phyloP scores from a whole-genome alignment of 2,329 filamentous ascomycete genomes.

The Alternaria solani region DNA sequence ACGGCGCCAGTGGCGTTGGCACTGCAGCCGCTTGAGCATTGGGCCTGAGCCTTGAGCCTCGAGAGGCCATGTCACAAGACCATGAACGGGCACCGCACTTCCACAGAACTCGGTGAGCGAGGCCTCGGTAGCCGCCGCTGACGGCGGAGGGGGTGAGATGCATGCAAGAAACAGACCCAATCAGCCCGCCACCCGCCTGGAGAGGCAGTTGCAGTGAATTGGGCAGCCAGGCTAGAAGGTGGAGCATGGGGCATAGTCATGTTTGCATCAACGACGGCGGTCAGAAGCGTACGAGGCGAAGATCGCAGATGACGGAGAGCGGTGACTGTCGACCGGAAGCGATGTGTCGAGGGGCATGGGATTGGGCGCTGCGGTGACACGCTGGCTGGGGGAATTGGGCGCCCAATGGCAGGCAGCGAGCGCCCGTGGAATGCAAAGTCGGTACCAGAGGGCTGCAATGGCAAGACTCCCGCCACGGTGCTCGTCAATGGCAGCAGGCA shows the following conservation, averaged over 20 bases:
- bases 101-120: constrained; percentile 28
- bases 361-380: constrained; percentile 31
- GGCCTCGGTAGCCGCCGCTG: constrained; percentile 31
- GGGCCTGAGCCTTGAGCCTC: too few species aligned
- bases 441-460: background rate
- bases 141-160: constrained; percentile 14
- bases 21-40: constrained; percentile 21
- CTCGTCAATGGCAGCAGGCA: constrained; percentile 20
- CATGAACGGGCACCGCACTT: constrained; percentile 22
- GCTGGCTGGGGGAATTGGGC: constrained; percentile 18
- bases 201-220: constrained; percentile 30
- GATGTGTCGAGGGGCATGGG: constrained; percentile 8
- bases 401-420: constrained; percentile 30
- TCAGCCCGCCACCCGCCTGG: constrained; percentile 16
- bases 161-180: constrained; percentile 24
- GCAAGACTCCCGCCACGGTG: constrained; percentile 6
- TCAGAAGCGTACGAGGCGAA: constrained; percentile 24
- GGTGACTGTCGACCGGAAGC: constrained; percentile 25
- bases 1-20: constrained; percentile 38
- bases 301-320: constrained; percentile 27
- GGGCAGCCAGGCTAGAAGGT: constrained; percentile 30
- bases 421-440: background rate
- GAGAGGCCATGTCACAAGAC: constrained; percentile 44
- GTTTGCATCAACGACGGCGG: constrained; percentile 31
- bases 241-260: constrained; percentile 37